Evolutionary conservation across 306 rosid species (phyloP), one percentile per base, ranked within the genome.

Genomic region (Prunus mongolica): DNA sequence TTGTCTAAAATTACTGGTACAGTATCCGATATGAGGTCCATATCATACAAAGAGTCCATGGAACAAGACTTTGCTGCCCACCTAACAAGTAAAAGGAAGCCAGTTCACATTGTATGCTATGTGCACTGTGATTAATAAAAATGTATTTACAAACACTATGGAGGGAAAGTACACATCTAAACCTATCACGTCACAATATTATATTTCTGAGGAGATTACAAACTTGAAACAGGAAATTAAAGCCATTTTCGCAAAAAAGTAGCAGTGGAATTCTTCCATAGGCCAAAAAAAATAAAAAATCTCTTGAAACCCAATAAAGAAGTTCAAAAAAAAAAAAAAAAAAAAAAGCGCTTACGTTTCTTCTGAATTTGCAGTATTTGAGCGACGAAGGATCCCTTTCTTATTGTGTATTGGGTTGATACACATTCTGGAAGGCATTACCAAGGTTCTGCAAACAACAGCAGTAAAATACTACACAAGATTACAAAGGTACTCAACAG

Each of bases 401-500:
- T 89, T 89, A 79, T 95, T 92, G 78, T 95, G 98, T 51, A 92
- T 85, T 28, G 98, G 97, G 81, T 85, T 95, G 79, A 95, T 90
- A 64, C 96, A 95, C 97, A 95, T 90, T 86, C 96, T 92, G 2
- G 98, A 89, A 11, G 98, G 98, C 96, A 95, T 80, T 12, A 95
- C 98, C 63, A 95, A 89, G 71, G 89, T 92, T 82, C 97, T 92
- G 98, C 91, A 86, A 80, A 58, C 24, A 78, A 80, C 30, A 77
- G 47, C 15, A 47, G 46, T 68, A 47, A 79, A 69, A 44, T 55
- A 65, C 32, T 60, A 16, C 55, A 47, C 63, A 75, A 38, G 22
- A 12, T 32, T 15, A 65, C 9, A 12, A 22, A 79, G 22, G 38
- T 55, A 44, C 45, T 34, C 44, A 57, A n/a, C 20, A 57, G 18